Conservation (phyloP, 1,284 basidiomycete species). For the Singerocomus rubriflavus region DNA sequence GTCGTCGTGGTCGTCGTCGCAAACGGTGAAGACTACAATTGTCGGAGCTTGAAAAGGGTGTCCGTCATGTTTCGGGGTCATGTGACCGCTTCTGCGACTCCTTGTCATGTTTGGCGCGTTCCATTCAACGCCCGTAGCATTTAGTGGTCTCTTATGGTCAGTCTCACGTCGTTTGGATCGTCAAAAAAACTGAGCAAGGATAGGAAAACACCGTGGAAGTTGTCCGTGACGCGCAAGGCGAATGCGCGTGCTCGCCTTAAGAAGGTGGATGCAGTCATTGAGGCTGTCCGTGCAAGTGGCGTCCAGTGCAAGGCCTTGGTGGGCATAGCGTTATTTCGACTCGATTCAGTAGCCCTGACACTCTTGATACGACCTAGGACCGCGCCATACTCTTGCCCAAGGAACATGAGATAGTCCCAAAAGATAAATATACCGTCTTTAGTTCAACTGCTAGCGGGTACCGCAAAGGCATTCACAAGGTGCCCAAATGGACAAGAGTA, state of each 20-base stretch:
- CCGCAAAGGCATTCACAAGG: constrained; percentile 94
- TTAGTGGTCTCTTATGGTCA: constrained; percentile 79
- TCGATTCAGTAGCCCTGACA: not conserved
- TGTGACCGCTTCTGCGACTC: not conserved
- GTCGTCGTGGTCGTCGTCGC: constrained; percentile 17
- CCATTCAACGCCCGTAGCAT: constrained; percentile 62
- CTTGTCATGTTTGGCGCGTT: constrained; percentile 73
- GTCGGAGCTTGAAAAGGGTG: constrained; percentile 29
- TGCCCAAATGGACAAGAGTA: constrained; percentile 92
- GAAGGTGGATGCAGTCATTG: constrained; percentile 91
- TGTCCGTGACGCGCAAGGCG: constrained; percentile 88
- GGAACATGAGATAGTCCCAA: constrained; percentile 82
- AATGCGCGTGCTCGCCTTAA: constrained; percentile 87
- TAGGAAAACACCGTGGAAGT: constrained; percentile 95
- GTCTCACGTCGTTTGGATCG: not conserved
- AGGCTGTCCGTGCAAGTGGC: constrained; percentile 79
- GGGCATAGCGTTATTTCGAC: constrained; percentile 28
- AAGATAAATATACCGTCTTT: constrained; percentile 97
- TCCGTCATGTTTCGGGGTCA: constrained; percentile 24
- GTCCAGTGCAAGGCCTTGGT: constrained; percentile 76
- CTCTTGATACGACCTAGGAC: constrained; percentile 38
- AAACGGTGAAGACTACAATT: constrained; percentile 3
- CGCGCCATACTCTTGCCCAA: constrained; percentile 78
- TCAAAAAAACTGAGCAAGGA: constrained; percentile 7
- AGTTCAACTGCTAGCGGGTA: constrained; percentile 70